Conservation (phyloP, 306 rosid species). For the Echinosophora koreensis region DNA sequence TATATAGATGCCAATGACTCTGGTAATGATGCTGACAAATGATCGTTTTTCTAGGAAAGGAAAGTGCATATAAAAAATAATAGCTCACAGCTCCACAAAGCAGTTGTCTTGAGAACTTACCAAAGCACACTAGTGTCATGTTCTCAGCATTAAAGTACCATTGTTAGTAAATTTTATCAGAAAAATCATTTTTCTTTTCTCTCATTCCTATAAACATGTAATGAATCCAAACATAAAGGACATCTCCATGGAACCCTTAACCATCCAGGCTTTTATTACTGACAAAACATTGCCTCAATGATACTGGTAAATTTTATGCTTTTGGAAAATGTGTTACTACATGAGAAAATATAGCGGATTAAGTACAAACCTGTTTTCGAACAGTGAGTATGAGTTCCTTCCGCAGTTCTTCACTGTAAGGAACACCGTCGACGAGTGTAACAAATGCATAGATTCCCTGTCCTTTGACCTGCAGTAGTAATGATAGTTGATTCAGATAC, state of each 20-base stretch:
- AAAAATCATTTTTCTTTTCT: neutral
- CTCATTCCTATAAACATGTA: neutral
- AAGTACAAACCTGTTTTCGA: slow-evolving; percentile 79
- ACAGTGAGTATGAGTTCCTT: slow-evolving; percentile 77
- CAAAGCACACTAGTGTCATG: slow-evolving; percentile 20
- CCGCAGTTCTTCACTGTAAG: slow-evolving; percentile 89
- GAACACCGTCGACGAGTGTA: slow-evolving; percentile 85
- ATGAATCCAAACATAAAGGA: neutral
- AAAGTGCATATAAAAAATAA: neutral
- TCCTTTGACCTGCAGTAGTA: slow-evolving; percentile 82
- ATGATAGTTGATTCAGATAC: slow-evolving; percentile 43
- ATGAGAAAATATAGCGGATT: slow-evolving; percentile 28
- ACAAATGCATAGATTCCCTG: slow-evolving; percentile 97
- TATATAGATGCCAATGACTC: slow-evolving; percentile 1
- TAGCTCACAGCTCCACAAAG: slow-evolving; percentile 1
- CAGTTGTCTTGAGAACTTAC: neutral
- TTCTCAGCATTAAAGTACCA: neutral
- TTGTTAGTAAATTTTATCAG: neutral
- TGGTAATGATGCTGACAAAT: slow-evolving; percentile 10
- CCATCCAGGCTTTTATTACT: slow-evolving; percentile 15
- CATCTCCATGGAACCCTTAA: neutral
- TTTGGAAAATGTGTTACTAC: slow-evolving; percentile 5
- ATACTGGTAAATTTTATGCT: neutral
- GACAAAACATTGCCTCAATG: neutral
- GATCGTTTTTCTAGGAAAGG: neutral